Base-by-base conservation (phyloP, 495 filamentous ascomycete genomes). In the Trichoderma orchidacearum region DNA sequence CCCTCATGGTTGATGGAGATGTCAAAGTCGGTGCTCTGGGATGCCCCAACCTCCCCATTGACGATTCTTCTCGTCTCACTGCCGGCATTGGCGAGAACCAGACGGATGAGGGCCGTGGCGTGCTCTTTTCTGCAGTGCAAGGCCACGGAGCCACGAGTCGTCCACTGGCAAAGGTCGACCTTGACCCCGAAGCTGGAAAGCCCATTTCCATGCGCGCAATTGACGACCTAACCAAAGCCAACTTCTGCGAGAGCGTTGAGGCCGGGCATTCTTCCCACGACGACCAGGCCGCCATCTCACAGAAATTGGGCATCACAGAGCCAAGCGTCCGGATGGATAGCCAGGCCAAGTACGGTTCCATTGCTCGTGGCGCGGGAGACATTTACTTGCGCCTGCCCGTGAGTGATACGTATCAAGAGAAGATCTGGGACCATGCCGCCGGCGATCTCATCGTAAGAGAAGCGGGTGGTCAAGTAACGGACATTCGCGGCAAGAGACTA, bases 371-470 rank as follows among this genome's bases (percentile, higher is more conserved):
- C 25, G 90, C 91, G 6, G 93, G 90, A 41, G 94, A 99, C 63
- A 82, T 99, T 60, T 97, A 97, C 68, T 74, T 98, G 61, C 79
- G 93, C 53, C 72, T 99, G 29, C 93, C 94, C 17, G 83, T 85
- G 12, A 84, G 79, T 62, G 84, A 83, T 64, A 82, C 84, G 25
- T 99, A 97, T 70, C 82, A 95, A 72, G 93, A 99, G 78, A 99
- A 99, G 79, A 97, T 99, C 61, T 99, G 93, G 93, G 93, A 99
- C 67, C 93, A 99, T 71, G 94, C 92, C 30, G 92, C 89, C n/a
- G 93, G 93, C 31, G 90, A 94, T 59, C 69, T 99, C 53, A 91
- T 99, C 62, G 90, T 96, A 11, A 79, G 90, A 51, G 93, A 99
- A 70, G 90, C 94, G 4, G 93, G 94, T 51, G 94, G 92, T 25